Base-by-base conservation (phyloP, 768 basidiomycete genomes). In the Galerina sulciceps region DNA sequence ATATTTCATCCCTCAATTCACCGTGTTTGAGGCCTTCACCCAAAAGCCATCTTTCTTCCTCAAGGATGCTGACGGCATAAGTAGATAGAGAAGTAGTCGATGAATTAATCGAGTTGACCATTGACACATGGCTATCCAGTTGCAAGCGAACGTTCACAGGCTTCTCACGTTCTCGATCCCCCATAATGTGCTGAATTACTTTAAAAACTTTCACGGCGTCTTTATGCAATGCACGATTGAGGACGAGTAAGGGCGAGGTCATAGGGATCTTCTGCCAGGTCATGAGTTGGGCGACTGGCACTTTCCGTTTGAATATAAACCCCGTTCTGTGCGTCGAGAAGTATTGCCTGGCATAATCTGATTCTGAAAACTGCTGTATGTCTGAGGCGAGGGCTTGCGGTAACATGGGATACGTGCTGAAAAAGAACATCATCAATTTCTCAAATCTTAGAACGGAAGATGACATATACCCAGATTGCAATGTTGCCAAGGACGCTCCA, bases 271-370 rank as follows among this genome's bases (percentile, higher is more conserved):
- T 93, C 71, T 96, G 95, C 93, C 94, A 96, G 47, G 85, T 81
- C 91, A 97, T 94, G 75, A 96, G 84, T 67, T 93, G 88, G 20
- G 82, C 87, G 3, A 96, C 85, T 1, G 95, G 94, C 1, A 96
- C 85, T 59, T 81, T 86, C 45, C 93, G 83, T 60, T 84, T 82
- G 73, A 94, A 94, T 57, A 94, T 89, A 68, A 96, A 88, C 0
- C 95, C 95, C 8, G 87, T 90, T n/a, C 89, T 84, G 66, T 94
- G 93, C 1, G 88, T 94, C 15, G 94, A 91, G 69, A 98, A 96
- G 71, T 96, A 96, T 63, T 87, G 88, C 45, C 79, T 81, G 36
- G 95, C 93, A 70, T 90, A 97, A 37, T 93, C 90, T 0, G 89
- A 90, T 67, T 92, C 86, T 4, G 88, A 87, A 72, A 96, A 96